Percentiles rank a stretch among this genome's conserved stretches.
Evolutionary conservation across 768 basidiomycete species (phyloP).

Genomic region (Chalciporus piperatus): DNA sequence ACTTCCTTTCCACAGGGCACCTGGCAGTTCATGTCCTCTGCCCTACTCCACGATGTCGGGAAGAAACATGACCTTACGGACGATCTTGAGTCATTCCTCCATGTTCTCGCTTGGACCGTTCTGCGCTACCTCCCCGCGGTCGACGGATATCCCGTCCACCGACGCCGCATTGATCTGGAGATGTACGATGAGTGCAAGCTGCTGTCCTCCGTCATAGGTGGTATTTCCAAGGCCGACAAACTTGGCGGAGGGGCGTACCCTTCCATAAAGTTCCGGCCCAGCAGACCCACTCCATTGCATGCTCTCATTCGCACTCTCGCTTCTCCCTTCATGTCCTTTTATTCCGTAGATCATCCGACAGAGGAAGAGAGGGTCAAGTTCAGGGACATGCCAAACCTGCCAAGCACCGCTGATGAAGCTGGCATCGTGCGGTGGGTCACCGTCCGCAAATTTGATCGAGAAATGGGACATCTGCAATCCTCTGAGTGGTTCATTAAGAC

Average conservation of each 20-base stretch:
- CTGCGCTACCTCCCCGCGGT: neutral
- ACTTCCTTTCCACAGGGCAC: slow-evolving; percentile 1
- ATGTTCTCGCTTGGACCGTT: neutral
- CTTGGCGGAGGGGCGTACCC: neutral
- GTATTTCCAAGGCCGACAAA: neutral
- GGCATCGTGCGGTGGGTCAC: neutral
- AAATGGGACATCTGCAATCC: neutral
- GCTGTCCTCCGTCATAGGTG: neutral
- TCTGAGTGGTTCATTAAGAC: neutral
- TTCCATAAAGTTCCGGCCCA: neutral
- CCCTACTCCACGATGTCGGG: neutral
- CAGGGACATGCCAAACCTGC: neutral
- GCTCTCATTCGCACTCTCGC: neutral
- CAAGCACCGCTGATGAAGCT: neutral
- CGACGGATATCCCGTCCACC: too few relatives aligned
- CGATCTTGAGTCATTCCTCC: slow-evolving; percentile 7
- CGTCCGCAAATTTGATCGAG: neutral
- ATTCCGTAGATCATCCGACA: neutral
- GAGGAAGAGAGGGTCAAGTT: neutral
- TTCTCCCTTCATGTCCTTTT: neutral
- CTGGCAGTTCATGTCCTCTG: neutral
- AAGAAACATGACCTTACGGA: neutral
- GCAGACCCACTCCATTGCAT: neutral
- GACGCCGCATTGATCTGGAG: neutral
- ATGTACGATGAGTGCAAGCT: neutral